These are phyloP conservation scores for Solanum megistacrolobum DNA, from an alignment of 257 asterid genomes.

Conservation along the genomic window DNA sequence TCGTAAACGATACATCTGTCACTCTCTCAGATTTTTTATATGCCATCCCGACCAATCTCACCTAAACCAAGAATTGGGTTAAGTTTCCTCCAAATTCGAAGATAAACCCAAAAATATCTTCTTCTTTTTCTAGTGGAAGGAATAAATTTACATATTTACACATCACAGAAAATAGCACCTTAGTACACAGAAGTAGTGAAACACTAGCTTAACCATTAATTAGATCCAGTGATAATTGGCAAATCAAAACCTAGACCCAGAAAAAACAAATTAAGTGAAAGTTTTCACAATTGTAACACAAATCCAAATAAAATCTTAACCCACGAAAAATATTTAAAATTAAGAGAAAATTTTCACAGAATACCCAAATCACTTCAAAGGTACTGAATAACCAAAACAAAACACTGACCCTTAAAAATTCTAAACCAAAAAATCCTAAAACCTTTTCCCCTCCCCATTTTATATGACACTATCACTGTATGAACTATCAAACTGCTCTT, in stretches of 20 bases:
- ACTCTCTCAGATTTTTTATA: conserved; percentile 43
- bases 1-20: conserved; percentile 50
- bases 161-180: not conserved
- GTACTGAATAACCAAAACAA: not conserved
- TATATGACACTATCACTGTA: not conserved
- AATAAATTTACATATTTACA: not conserved
- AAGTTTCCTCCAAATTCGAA: not conserved
- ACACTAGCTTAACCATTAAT: not conserved
- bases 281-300: not conserved
- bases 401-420: not conserved
- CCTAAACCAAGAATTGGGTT: conserved; percentile 27
- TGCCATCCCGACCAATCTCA: conserved; percentile 67
- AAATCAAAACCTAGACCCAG: not conserved
- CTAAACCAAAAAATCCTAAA: not conserved
- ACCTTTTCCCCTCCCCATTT: not conserved
- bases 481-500: not conserved
- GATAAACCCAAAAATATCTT: not conserved
- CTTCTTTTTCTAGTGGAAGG: not conserved
- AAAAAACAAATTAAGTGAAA: not conserved
- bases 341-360: not conserved
- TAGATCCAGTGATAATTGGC: not conserved
- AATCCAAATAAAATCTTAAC: not conserved
- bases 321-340: not conserved
- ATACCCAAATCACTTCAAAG: not conserved
- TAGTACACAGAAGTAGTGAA: not conserved